Conservation (phyloP, 331 rosid species). For the Dryas integrifolia region DNA sequence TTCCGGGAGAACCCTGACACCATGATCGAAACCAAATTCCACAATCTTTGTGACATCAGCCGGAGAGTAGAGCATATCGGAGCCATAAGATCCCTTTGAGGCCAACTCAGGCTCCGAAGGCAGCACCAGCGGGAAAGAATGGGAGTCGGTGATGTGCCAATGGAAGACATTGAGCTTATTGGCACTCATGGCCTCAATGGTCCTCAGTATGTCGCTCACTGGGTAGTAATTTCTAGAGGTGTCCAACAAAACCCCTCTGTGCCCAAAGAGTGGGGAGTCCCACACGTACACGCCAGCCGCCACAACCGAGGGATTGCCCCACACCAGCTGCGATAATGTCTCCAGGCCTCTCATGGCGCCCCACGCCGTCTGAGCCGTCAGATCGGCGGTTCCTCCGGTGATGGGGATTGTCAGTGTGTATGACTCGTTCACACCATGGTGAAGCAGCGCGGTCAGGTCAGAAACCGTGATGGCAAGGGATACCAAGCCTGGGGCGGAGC, state of each 20-base stretch:
- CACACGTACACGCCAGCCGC: constrained; percentile 42
- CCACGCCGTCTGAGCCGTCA: constrained; percentile 51
- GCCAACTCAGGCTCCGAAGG: constrained; percentile 75
- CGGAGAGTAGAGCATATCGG: constrained; percentile 58
- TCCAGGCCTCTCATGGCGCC: constrained; percentile 82
- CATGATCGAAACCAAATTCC: constrained; percentile 63
- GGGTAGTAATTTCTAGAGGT: constrained; percentile 77
- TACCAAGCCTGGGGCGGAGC: constrained; percentile 39
- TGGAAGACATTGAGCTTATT: constrained; percentile 83
- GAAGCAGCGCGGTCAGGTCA: constrained; percentile 42
- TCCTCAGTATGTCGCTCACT: constrained; percentile 59
- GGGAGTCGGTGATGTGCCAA: constrained; percentile 88
- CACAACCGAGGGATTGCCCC: constrained; percentile 52
- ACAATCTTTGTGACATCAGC: constrained; percentile 56
- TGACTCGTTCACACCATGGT: constrained; percentile 65
- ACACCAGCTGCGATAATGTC: constrained; percentile 70
- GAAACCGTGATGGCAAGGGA: constrained; percentile 37
- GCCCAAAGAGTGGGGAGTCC: constrained; percentile 60
- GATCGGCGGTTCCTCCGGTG: constrained; percentile 36
- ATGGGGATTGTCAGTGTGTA: constrained; percentile 46
- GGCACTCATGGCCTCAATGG: constrained; percentile 60
- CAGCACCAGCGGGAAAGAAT: constrained; percentile 71
- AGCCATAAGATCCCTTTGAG: constrained; percentile 65
- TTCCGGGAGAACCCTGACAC: constrained; percentile 81
- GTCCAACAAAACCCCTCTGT: constrained; percentile 67